Conservation (phyloP, 139 green algal genomes). For the Haematococcus sp. region DNA sequence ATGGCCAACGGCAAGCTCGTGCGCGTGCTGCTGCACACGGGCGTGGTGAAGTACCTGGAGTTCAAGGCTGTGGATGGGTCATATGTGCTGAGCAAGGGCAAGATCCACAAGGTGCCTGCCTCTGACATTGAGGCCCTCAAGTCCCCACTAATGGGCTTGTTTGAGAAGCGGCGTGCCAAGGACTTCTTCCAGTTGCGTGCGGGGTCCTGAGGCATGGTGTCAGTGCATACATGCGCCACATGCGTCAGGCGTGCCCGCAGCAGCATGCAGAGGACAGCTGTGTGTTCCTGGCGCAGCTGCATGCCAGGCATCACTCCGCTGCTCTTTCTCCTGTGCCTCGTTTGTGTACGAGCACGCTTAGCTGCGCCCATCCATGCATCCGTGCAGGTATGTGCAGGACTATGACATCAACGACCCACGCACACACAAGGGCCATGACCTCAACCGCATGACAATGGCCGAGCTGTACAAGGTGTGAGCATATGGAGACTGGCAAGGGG, state of each 20-base stretch:
- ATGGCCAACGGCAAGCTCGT: slow-evolving; percentile 95
- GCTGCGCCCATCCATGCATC: no score
- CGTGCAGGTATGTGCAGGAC: slow-evolving; percentile 91
- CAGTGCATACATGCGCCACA: background rate
- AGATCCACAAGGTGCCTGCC: slow-evolving; percentile 90
- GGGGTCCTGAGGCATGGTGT: background rate
- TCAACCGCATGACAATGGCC: slow-evolving; percentile 83
- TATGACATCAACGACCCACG: slow-evolving; percentile 79
- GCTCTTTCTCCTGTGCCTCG: no score
- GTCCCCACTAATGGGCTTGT: slow-evolving; percentile 93
- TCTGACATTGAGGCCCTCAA: slow-evolving; percentile 92
- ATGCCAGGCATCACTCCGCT: no score
- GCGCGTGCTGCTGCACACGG: slow-evolving; percentile 90
- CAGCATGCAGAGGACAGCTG: background rate
- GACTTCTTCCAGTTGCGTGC: slow-evolving; percentile 85
- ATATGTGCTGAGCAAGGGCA: slow-evolving; percentile 89
- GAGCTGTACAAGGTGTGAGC: slow-evolving; percentile 70
- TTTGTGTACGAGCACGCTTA: no score
- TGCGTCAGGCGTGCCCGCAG: background rate
- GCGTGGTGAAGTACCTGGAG: slow-evolving; percentile 97
- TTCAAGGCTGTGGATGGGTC: slow-evolving; percentile 97
- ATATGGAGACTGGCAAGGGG: no score
- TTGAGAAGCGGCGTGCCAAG: slow-evolving; percentile 93
- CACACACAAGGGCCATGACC: slow-evolving; percentile 86
- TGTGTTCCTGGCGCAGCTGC: no score